Percentiles rank a stretch among this genome's conserved stretches.
phyloP scores from a whole-genome alignment of 108 stramenopile genomes.

The Parietichytrium sp. region DNA sequence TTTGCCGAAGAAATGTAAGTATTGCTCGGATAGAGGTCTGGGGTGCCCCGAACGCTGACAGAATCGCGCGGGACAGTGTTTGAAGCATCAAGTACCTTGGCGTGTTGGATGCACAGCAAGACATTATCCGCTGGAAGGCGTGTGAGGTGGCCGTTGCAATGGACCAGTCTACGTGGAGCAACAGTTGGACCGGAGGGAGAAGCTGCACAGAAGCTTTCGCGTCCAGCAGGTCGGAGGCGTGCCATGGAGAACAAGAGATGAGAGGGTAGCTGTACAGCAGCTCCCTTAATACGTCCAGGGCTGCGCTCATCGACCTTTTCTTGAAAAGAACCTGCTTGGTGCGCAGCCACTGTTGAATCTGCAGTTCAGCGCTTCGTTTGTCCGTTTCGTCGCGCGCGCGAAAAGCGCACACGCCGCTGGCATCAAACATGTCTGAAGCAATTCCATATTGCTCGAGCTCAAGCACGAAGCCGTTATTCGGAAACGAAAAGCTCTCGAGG shows the following conservation, averaged over 20 bases:
- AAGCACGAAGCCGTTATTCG: conserved; percentile 2
- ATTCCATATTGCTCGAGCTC: background rate
- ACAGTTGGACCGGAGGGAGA: background rate
- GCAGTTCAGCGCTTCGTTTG: conserved; percentile 18
- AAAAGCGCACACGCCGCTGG: background rate
- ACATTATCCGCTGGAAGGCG: conserved; percentile 20
- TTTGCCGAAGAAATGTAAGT: background rate
- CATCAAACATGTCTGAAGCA: background rate
- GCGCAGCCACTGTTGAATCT: background rate
- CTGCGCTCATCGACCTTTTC: background rate
- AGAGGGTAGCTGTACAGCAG: background rate
- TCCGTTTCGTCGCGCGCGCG: background rate
- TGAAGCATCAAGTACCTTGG: background rate
- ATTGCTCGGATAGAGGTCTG: background rate
- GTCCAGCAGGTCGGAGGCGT: no score
- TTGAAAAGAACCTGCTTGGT: background rate
- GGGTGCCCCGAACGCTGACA: no score
- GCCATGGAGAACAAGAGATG: conserved; percentile 3
- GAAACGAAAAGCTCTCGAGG: background rate
- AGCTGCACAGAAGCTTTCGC: no score
- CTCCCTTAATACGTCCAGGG: conserved; percentile 19
- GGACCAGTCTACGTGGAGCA: conserved; percentile 17
- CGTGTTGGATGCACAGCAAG: background rate
- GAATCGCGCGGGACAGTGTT: background rate
- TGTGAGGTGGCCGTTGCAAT: background rate